Base-by-base conservation (phyloP, 176 grass and related monocot genomes). In the Triticum timopheevii region DNA sequence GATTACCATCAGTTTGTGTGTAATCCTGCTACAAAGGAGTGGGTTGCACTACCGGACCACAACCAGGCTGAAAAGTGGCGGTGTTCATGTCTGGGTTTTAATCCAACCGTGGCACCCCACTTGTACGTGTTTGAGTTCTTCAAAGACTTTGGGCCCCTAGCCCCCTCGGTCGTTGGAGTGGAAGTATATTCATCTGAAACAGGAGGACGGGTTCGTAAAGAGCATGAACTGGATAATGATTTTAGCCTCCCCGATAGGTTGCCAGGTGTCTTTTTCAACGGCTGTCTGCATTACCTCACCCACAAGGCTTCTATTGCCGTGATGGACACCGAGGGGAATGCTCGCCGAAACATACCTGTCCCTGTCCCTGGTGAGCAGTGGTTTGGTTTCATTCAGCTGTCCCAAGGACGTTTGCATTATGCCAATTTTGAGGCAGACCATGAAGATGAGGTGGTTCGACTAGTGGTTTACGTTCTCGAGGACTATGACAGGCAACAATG, bases 361-460 rank as follows among this genome's bases (percentile, higher is more conserved):
- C 52, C 52, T 20, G 17, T 56, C n/a, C 71, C 71, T 47, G 39
- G 15, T 73, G 24, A 47, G 42, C 6, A 47, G 39, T 1, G 2
- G 13, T 16, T 8, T 16, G 71, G 71, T 73, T 73, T 73, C 71
- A 73, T 73, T 16, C 71, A 73, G 71, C 6, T 16, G 71, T 73
- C 71, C 71, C 71, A 73, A 27, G 71, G 71, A 23, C 71, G n/a
- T 47, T 16, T 73, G n/a, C 71, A 73, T 24, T 47, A 47, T 9
- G 71, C 40, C 39, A 73, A 73, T 73, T 73, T 27, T 27, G 40
- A 16, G 71, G n/a, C 0, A 47, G n/a, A 47, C 8, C 39, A 47
- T 47, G 13, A 27, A 23, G 4, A 47, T 4, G n/a, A 16, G 25
- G 7, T 25, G n/a, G 44, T 24, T 74, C 71, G 40, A 27, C 71